These are phyloP conservation scores for Cytospora schulzeri DNA, from an alignment of 2,329 filamentous ascomycete genomes.

Conservation along the genomic window DNA sequence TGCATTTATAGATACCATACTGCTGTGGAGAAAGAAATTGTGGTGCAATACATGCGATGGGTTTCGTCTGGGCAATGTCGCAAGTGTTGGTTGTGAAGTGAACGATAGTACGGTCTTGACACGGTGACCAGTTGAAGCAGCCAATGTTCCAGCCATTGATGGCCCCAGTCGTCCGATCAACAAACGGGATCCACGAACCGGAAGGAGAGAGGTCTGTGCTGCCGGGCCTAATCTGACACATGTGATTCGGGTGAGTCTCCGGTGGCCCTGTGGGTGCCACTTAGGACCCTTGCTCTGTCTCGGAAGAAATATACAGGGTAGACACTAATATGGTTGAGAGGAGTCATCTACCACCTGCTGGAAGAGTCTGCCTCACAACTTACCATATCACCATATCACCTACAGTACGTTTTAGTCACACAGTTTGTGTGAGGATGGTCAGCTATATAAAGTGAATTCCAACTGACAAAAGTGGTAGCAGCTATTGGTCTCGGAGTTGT, in stretches of 20 bases:
- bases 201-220: constrained; percentile 17
- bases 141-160: background rate
- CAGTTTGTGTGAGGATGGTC: too few species aligned
- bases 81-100: background rate
- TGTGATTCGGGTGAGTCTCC: constrained; percentile 1
- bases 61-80: background rate
- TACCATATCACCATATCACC: too few species aligned
- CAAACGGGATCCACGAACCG: background rate
- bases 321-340: too few species aligned
- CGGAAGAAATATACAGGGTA: background rate
- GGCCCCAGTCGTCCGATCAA: background rate
- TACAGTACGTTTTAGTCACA: too few species aligned
- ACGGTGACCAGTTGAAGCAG: background rate
- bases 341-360: background rate
- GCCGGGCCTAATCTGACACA: constrained; percentile 7
- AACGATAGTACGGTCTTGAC: background rate
- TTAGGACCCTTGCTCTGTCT: background rate
- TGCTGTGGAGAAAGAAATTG: background rate
- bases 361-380: too few species aligned
- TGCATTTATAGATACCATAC: background rate
- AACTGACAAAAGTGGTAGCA: too few species aligned
- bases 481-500: too few species aligned
- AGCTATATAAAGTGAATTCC: too few species aligned
- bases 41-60: background rate
- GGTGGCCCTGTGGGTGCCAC: background rate